Evolutionary conservation across 495 filamentous ascomycete genomes (phyloP).

Genomic region (Alectoria sarmentosa): DNA sequence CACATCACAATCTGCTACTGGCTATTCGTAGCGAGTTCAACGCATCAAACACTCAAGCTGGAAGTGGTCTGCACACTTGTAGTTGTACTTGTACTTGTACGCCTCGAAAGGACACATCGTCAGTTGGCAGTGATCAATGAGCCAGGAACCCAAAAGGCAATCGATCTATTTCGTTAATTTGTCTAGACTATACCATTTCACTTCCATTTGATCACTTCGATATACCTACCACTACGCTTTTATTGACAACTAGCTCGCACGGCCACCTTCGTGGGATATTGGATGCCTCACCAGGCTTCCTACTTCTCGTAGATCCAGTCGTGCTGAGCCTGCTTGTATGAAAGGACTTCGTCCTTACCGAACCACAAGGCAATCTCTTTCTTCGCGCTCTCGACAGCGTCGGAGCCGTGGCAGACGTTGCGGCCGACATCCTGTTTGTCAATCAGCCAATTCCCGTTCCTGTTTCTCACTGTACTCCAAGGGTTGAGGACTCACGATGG

Average conservation of each 20-base stretch:
- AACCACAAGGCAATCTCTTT: constrained; percentile 99
- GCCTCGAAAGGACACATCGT: no score
- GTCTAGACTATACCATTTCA: not conserved
- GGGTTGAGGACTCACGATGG: constrained; percentile 42
- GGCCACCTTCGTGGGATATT: not conserved
- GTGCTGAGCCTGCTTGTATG: constrained; percentile 69
- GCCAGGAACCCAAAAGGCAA: no score
- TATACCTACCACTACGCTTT: not conserved
- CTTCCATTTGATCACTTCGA: not conserved
- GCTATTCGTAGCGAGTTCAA: no score
- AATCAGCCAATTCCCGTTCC: constrained; percentile 20
- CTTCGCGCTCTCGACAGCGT: constrained; percentile 95
- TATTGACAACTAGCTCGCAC: not conserved
- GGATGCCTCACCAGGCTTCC: not conserved
- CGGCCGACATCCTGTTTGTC: constrained; percentile 73
- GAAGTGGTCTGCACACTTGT: no score
- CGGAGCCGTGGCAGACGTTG: constrained; percentile 99
- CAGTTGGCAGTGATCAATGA: no score
- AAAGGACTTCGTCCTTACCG: constrained; percentile 70
- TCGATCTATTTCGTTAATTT: not conserved
- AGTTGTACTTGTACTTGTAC: no score
- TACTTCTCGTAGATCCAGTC: constrained; percentile 94
- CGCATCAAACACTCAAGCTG: no score
- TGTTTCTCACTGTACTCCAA: constrained; percentile 11
- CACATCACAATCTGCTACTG: no score